Percentiles rank a stretch among this genome's conserved stretches.
Evolutionary conservation across 1,139 yeast genomes (phyloP).

Genomic region (Pichia sp.): DNA sequence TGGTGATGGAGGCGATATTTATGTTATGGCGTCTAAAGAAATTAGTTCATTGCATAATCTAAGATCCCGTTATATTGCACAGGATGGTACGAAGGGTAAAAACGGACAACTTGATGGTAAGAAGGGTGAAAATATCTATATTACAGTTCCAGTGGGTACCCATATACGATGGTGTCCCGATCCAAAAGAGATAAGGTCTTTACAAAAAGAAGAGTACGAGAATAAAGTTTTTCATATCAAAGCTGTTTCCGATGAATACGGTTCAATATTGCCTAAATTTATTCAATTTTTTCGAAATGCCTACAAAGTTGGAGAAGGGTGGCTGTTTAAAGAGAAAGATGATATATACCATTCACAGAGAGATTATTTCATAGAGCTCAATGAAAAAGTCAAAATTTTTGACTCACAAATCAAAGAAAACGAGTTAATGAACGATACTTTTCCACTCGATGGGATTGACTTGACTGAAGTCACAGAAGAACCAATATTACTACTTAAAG

Average conservation of each 20-base stretch:
- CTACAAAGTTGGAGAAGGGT: conserved; percentile 67
- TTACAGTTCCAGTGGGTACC: conserved; percentile 91
- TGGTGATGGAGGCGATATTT: conserved; percentile 85
- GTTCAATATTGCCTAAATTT: conserved; percentile 30
- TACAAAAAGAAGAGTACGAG: conserved; percentile 20
- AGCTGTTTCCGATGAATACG: conserved; percentile 19
- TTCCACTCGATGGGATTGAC: conserved; percentile 78
- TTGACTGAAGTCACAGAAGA: conserved; percentile 53
- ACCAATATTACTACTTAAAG: conserved; percentile 66
- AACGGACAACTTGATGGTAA: conserved; percentile 78
- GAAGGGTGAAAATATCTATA: conserved; percentile 66
- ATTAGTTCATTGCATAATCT: conserved; percentile 64
- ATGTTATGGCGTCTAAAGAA: conserved; percentile 70
- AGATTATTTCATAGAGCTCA: conserved; percentile 58
- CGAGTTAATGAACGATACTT: conserved; percentile 57
- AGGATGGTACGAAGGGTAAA: conserved; percentile 64
- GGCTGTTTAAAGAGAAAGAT: conserved; percentile 75
- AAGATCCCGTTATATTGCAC: conserved; percentile 61
- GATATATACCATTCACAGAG: conserved; percentile 59
- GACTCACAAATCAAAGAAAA: conserved; percentile 55
- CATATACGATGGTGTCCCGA: conserved; percentile 80
- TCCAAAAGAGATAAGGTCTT: conserved; percentile 41
- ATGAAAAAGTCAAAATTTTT: conserved; percentile 53
- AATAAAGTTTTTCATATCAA: conserved; percentile 24
- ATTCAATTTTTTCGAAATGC: conserved; percentile 57